Evolutionary conservation across 345 rosid genomes (phyloP).

Genomic region (Lagerstroemia speciosa): DNA sequence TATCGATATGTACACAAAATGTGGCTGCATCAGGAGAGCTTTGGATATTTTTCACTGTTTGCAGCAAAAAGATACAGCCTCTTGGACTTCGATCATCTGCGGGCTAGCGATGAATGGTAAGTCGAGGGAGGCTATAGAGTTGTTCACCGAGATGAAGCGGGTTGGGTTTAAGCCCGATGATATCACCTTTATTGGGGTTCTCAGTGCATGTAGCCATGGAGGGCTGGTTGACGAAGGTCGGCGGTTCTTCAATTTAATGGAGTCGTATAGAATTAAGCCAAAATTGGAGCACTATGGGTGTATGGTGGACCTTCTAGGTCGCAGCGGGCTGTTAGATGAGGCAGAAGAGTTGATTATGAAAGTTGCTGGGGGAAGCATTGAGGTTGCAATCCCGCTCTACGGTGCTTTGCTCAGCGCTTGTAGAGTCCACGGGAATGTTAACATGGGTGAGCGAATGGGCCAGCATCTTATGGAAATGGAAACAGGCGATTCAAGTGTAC

Average conservation of each 20-base stretch:
- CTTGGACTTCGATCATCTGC: slow-evolving; percentile 71
- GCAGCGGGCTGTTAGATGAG: slow-evolving; percentile 61
- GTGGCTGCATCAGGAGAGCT: slow-evolving; percentile 57
- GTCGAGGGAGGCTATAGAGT: slow-evolving; percentile 37
- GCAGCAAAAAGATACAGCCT: slow-evolving; percentile 42
- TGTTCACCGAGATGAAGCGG: slow-evolving; percentile 49
- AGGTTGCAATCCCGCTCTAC: slow-evolving; percentile 40
- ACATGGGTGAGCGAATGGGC: slow-evolving; percentile 54
- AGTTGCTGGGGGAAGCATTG: slow-evolving; percentile 22
- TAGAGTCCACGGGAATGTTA: slow-evolving; percentile 44
- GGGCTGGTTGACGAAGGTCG: slow-evolving; percentile 68
- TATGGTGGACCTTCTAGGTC: slow-evolving; percentile 56
- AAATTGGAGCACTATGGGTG: slow-evolving; percentile 65
- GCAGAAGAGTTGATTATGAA: slow-evolving; percentile 47
- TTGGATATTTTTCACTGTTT: slow-evolving; percentile 40
- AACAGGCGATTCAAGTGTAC: slow-evolving; percentile 43
- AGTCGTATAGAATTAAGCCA: slow-evolving; percentile 36
- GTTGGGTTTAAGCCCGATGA: slow-evolving; percentile 42
- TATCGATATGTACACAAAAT: slow-evolving; percentile 70
- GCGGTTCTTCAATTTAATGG: slow-evolving; percentile 44
- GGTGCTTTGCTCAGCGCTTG: slow-evolving; percentile 73
- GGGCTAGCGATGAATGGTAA: slow-evolving; percentile 67
- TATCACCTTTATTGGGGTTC: slow-evolving; percentile 59
- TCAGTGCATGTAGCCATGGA: slow-evolving; percentile 80
- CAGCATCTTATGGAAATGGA: slow-evolving; percentile 33